A percentile compares a stretch with the other conserved stretches of the same genome.
Conservation (phyloP, 2,329 filamentous ascomycete genomes). For the Aurifilum marmelostoma region DNA sequence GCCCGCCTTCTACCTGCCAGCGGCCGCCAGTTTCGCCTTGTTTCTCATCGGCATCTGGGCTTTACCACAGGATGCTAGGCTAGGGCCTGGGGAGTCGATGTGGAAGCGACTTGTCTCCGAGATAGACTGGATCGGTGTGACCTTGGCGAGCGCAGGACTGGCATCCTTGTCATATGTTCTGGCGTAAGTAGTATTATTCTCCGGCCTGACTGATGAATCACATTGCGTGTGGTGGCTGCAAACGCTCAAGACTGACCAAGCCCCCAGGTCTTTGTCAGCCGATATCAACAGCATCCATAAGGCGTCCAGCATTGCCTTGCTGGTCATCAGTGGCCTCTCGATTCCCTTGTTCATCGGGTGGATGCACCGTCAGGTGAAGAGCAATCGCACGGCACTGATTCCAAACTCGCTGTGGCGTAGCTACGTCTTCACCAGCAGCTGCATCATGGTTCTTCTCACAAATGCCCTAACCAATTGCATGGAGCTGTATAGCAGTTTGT, state of each 20-base stretch:
- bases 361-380: slow-evolving; percentile 52
- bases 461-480: slow-evolving; percentile 50
- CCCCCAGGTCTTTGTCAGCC: slow-evolving; percentile 42
- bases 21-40: slow-evolving; percentile 41
- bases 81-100: slow-evolving; percentile 15
- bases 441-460: slow-evolving; percentile 51
- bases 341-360: slow-evolving; percentile 57
- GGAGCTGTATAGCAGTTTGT: slow-evolving; percentile 53
- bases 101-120: slow-evolving; percentile 40
- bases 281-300: slow-evolving; percentile 46
- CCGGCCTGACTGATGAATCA: neutral
- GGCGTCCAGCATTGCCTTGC: slow-evolving; percentile 47
- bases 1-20: slow-evolving; percentile 48
- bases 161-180: slow-evolving; percentile 57
- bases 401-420: slow-evolving; percentile 67
- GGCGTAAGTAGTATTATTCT: slow-evolving; percentile 51
- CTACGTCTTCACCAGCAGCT: slow-evolving; percentile 57
- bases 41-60: slow-evolving; percentile 42
- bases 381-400: slow-evolving; percentile 57
- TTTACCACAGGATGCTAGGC: slow-evolving; percentile 39
- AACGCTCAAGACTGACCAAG: neutral
- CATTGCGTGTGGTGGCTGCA: neutral
- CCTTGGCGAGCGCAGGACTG: slow-evolving; percentile 50
- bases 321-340: slow-evolving; percentile 45
- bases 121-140: slow-evolving; percentile 58